Evolutionary conservation across 2,329 filamentous ascomycete genomes (phyloP), one percentile per base, ranked within the genome.

Genomic region (Fusarium sp.): DNA sequence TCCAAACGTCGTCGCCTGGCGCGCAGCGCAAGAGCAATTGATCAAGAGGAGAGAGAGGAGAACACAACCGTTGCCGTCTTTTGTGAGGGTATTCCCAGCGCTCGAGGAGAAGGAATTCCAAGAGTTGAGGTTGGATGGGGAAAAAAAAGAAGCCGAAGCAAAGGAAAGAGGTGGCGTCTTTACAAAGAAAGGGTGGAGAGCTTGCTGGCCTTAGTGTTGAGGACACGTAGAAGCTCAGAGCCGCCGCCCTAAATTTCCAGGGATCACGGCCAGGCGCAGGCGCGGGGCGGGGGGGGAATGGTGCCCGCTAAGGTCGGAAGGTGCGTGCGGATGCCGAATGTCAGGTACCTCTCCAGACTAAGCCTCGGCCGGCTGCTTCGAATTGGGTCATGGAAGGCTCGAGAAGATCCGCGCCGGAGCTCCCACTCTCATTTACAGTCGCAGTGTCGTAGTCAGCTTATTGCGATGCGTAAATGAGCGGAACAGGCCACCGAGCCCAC

Each of bases 161-260:
- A 23, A 23, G 59, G 61, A 71, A 51, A 51, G 61, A 72, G 65
- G 68, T 68, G 72, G 68, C 69, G 73, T 72, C 71, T 76, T 75
- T 74, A 68, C 65, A 71, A 66, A 58, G 54, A 46, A 51, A 70
- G 62, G 60, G 70, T 73, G 69, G 74, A 73, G 70, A 77, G 73
- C 73, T 74, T 52, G 36, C 11, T 70, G 53, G 53, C 41, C 61
- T 62, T 71, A 66, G 68, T 72, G 65, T 77, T 78, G 71, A 78
- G 77, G 77, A 79, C 77, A 79, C 77, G 77, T 79, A 79, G 77
- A 77, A 76, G 71, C 68, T 76, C 62, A 67, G 68, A 68, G 71
- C 60, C 66, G 71, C 60, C 66, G 60, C 68, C 66, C 69, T 65
- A 71, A 73, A 65, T 65, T 75, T 62, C 23, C 73, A 75, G 73